Conservation (phyloP, 2,329 filamentous ascomycete genomes). For the Paramyrothecium sp. region DNA sequence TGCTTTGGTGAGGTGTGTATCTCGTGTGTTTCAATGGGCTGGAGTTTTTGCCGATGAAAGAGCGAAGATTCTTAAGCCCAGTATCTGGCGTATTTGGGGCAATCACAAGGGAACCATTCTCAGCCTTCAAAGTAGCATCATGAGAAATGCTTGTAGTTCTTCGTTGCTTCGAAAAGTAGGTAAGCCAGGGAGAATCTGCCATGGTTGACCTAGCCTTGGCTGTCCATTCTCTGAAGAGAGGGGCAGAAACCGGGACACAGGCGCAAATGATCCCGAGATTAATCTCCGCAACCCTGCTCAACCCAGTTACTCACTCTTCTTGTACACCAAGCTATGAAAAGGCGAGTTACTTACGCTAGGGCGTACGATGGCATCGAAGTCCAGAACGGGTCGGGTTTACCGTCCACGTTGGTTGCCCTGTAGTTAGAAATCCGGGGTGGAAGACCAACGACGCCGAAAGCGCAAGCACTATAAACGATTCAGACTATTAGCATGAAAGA, state of each 20-base stretch:
- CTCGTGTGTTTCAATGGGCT: neutral
- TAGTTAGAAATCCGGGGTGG: neutral
- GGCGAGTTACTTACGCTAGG: neutral
- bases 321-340: neutral
- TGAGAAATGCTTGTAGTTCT: no score
- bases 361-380: neutral
- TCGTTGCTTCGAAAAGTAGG: no score
- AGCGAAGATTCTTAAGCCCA: no score
- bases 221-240: neutral
- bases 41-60: no score
- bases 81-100: no score
- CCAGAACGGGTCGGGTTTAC: neutral
- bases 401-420: neutral
- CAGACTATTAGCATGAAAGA: no score
- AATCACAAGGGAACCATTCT: no score
- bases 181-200: neutral
- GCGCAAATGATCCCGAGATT: conserved; percentile 2
- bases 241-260: neutral
- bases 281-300: neutral
- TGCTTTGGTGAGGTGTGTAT: neutral
- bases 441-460: neutral
- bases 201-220: neutral
- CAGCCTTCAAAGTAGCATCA: no score
- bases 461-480: neutral
- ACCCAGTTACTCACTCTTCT: neutral